A percentile compares a stretch with the other conserved stretches of the same genome.
phyloP scores from a whole-genome alignment of 441 rosid species.

The Euphorbia schlechtendalii region DNA sequence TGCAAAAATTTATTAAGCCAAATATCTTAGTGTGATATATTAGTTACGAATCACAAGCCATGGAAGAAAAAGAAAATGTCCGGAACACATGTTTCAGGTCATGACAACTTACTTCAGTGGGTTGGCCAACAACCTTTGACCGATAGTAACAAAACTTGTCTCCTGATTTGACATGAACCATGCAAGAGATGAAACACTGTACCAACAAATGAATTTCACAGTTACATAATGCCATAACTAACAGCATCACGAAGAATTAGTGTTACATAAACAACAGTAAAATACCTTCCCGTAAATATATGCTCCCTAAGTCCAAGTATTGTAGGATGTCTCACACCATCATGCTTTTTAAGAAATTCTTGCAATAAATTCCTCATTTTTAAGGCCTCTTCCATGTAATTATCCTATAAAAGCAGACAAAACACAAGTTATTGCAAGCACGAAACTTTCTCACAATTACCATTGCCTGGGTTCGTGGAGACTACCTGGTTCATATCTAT shows the following conservation, averaged over 20 bases:
- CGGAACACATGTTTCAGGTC: slow-evolving; percentile 4
- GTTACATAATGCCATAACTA: slow-evolving; percentile 9
- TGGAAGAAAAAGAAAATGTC: background rate
- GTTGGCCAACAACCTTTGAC: slow-evolving; percentile 93
- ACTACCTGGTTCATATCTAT: slow-evolving; percentile 98
- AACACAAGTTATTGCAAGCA: slow-evolving; percentile 12
- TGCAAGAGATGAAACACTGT: slow-evolving; percentile 99
- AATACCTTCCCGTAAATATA: slow-evolving; percentile 98
- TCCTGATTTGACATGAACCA: slow-evolving; percentile 99
- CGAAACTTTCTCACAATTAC: slow-evolving; percentile 1
- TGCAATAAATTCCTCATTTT: slow-evolving; percentile 96
- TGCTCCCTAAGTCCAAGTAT: slow-evolving; percentile 99
- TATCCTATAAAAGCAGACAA: slow-evolving; percentile 51
- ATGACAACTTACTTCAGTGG: slow-evolving; percentile 73
- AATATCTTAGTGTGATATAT: background rate
- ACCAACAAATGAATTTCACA: slow-evolving; percentile 21
- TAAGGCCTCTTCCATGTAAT: slow-evolving; percentile 98
- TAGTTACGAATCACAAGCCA: background rate
- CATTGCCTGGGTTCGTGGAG: background rate
- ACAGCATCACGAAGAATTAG: background rate
- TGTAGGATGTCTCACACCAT: slow-evolving; percentile 88
- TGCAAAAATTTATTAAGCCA: background rate
- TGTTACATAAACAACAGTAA: slow-evolving; percentile 7
- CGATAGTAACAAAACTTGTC: slow-evolving; percentile 98
- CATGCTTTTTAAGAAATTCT: slow-evolving; percentile 94